These are phyloP conservation scores for Metarhizium brunneum DNA, from an alignment of 2,329 filamentous ascomycete species.

Conservation along the genomic window DNA sequence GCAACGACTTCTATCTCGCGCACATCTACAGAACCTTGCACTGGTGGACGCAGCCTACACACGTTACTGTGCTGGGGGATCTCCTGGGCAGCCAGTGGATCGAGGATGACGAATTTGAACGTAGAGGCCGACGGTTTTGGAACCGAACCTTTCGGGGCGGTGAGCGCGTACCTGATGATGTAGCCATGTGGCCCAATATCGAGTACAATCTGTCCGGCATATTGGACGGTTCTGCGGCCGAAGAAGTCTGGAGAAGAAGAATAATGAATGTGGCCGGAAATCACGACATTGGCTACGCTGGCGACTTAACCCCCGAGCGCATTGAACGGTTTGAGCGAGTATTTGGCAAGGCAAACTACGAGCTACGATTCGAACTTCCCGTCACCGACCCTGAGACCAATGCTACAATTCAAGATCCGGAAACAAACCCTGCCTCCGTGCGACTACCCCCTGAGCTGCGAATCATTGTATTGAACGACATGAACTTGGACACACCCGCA, in stretches of 20 bases:
- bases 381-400: conserved; percentile 28
- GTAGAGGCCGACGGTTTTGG: conserved; percentile 70
- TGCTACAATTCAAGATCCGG: conserved; percentile 31
- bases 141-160: conserved; percentile 63
- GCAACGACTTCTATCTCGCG: conserved; percentile 90
- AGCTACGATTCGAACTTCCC: conserved; percentile 62
- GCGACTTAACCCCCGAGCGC: conserved; percentile 71
- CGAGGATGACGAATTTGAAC: conserved; percentile 70
- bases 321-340: conserved; percentile 71
- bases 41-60: conserved; percentile 80
- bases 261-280: conserved; percentile 91
- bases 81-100: conserved; percentile 95
- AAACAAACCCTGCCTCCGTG: conserved; percentile 34
- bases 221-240: conserved; percentile 33
- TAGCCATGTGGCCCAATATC: conserved; percentile 37
- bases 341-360: conserved; percentile 88
- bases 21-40: conserved; percentile 79
- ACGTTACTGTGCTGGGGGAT: conserved; percentile 83
- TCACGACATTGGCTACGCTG: conserved; percentile 93
- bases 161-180: conserved; percentile 50
- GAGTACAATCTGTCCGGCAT: conserved; percentile 43
- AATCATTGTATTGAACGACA: conserved; percentile 79
- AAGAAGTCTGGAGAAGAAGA: conserved; percentile 57
- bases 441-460: conserved; percentile 60
- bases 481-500: conserved; percentile 86